phyloP scores from a whole-genome alignment of 495 filamentous ascomycete genomes.

The Trichoderma asperelloides region DNA sequence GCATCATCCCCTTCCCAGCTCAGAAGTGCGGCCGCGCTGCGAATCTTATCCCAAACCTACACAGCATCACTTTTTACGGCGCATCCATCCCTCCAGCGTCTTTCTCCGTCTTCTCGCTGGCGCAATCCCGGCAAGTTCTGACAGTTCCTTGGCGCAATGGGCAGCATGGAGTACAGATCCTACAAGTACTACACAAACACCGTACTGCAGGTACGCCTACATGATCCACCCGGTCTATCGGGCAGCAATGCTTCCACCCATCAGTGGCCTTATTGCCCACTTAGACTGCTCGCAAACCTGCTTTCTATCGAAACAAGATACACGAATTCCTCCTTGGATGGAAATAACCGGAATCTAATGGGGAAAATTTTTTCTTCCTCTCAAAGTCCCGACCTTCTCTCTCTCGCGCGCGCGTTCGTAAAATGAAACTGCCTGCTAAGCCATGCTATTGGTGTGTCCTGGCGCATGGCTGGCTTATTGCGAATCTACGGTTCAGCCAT shows the following conservation, averaged over 20 bases:
- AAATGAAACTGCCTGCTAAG: too few relatives aligned
- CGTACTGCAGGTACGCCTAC: neutral
- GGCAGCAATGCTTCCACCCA: slow-evolving; percentile 1
- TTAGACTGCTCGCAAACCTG: neutral
- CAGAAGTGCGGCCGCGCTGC: slow-evolving; percentile 1
- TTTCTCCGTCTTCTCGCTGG: too few relatives aligned
- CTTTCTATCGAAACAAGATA: neutral
- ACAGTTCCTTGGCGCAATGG: too few relatives aligned
- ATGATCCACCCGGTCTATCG: neutral
- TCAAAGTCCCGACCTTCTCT: too few relatives aligned
- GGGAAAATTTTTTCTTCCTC: neutral
- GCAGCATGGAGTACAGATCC: too few relatives aligned
- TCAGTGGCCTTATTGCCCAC: slow-evolving; percentile 1
- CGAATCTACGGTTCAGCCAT: too few relatives aligned
- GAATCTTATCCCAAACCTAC: neutral
- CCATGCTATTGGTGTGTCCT: too few relatives aligned
- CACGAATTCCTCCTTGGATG: neutral
- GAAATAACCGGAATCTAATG: neutral
- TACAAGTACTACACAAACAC: too few relatives aligned
- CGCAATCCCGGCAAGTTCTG: too few relatives aligned
- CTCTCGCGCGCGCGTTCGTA: too few relatives aligned
- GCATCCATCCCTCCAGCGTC: neutral
- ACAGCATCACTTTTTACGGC: neutral
- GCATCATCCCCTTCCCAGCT: neutral
- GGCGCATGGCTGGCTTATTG: too few relatives aligned